Conservation (phyloP, 257 asterid species). For the Jacaranda mimosifolia region DNA sequence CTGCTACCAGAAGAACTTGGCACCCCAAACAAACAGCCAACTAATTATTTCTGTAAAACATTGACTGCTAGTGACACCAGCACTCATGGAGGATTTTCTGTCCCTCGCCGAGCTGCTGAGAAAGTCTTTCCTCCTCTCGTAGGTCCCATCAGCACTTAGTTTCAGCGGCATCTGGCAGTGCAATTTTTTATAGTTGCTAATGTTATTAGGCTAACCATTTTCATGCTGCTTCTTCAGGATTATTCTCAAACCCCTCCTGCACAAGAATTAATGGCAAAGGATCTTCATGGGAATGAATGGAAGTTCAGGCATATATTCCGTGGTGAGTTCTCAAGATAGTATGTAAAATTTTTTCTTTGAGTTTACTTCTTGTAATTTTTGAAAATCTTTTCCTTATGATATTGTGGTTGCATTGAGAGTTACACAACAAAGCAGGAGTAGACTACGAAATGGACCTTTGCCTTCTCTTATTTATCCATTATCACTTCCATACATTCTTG, state of each 20-base stretch:
- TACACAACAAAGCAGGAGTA: no score
- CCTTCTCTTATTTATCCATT: background rate
- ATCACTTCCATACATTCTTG: background rate
- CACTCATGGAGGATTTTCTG: slow-evolving; percentile 93
- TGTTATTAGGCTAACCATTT: slow-evolving; percentile 18
- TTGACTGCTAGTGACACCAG: slow-evolving; percentile 90
- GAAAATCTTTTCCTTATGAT: background rate
- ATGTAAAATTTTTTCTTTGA: background rate
- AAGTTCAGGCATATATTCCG: slow-evolving; percentile 86
- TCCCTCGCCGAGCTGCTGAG: slow-evolving; percentile 93
- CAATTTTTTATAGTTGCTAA: background rate
- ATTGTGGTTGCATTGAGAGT: slow-evolving; percentile 6
- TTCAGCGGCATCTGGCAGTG: background rate
- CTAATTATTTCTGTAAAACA: slow-evolving; percentile 85
- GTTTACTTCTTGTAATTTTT: background rate
- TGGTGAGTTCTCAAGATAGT: slow-evolving; percentile 53
- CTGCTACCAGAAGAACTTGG: slow-evolving; percentile 84
- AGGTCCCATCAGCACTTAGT: slow-evolving; percentile 41
- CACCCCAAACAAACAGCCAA: slow-evolving; percentile 79
- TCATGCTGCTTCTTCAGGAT: slow-evolving; percentile 56
- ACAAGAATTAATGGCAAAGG: slow-evolving; percentile 85
- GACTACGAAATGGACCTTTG: background rate
- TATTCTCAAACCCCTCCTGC: slow-evolving; percentile 84
- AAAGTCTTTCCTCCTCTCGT: slow-evolving; percentile 94
- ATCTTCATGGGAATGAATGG: slow-evolving; percentile 93